Conservation (phyloP, 257 asterid species). For the Cynanchum wilfordii region DNA sequence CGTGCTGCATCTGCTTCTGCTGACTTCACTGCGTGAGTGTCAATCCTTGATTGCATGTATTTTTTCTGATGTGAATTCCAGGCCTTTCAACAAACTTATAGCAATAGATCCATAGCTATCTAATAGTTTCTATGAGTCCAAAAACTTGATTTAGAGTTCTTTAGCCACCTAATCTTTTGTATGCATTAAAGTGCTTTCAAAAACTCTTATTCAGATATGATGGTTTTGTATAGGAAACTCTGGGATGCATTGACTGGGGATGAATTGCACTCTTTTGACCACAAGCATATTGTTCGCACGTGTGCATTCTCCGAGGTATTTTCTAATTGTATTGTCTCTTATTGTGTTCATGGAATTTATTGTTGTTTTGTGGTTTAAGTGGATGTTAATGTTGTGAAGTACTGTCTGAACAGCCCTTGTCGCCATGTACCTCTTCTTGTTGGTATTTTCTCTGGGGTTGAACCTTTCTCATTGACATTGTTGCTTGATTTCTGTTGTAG, state of each 20-base stretch:
- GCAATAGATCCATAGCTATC: not conserved
- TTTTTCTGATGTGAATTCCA: not conserved
- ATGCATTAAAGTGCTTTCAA: not conserved
- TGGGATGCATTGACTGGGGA: conserved; percentile 99
- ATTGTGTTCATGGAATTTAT: not conserved
- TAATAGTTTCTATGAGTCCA: not conserved
- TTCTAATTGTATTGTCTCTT: not conserved
- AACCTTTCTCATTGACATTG: not conserved
- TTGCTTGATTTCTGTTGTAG: not conserved
- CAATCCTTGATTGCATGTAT: not conserved
- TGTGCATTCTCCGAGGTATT: conserved; percentile 94
- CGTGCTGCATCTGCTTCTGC: conserved; percentile 98
- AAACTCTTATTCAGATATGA: not conserved
- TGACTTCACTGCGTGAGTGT: conserved; percentile 90
- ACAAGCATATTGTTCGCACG: conserved; percentile 95
- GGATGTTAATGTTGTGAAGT: not conserved
- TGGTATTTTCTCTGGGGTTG: not conserved
- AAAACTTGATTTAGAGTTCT: not conserved
- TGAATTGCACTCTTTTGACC: conserved; percentile 87
- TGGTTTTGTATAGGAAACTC: conserved; percentile 62
- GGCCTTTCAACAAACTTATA: not conserved
- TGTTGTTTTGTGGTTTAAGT: not conserved
- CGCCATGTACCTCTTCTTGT: not conserved
- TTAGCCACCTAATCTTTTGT: not conserved
- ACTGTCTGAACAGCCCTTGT: not conserved